phyloP scores from a whole-genome alignment of 2,329 filamentous ascomycete genomes.

The Fusarium pseudonygamai region DNA sequence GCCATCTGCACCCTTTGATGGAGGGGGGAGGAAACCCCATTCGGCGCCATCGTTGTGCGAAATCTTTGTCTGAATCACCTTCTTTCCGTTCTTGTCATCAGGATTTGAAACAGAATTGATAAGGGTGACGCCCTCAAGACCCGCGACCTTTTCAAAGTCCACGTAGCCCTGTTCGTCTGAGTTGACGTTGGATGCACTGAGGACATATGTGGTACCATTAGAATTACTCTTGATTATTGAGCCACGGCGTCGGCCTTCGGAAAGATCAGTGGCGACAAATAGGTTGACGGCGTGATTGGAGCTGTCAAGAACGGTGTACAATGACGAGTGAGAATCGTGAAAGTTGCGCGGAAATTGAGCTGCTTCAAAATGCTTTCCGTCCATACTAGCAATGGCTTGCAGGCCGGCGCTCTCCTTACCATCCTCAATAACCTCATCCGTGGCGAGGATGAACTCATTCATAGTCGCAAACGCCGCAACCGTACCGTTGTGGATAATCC shows the following conservation, averaged over 20 bases:
- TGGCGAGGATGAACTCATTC: slow-evolving; percentile 95
- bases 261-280: slow-evolving; percentile 83
- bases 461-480: slow-evolving; percentile 91
- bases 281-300: slow-evolving; percentile 94
- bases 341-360: slow-evolving; percentile 90
- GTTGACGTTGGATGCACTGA: slow-evolving; percentile 85
- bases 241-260: slow-evolving; percentile 75
- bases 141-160: slow-evolving; percentile 95
- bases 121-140: slow-evolving; percentile 87
- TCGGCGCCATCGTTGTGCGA: slow-evolving; percentile 95
- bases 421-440: slow-evolving; percentile 69
- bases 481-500: slow-evolving; percentile 59
- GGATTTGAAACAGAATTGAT: slow-evolving; percentile 86
- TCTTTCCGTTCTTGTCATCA: slow-evolving; percentile 77
- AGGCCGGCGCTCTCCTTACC: slow-evolving; percentile 67
- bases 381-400: slow-evolving; percentile 82
- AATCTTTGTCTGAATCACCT: slow-evolving; percentile 89
- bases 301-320: slow-evolving; percentile 94
- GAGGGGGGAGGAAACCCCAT: slow-evolving; percentile 83
- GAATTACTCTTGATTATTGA: slow-evolving; percentile 98
- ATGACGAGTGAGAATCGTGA: slow-evolving; percentile 77
- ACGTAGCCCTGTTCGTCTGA: slow-evolving; percentile 80
- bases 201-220: slow-evolving; percentile 93
- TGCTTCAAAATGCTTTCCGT: slow-evolving; percentile 82
- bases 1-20: slow-evolving; percentile 73